Evolutionary conservation across 176 grass and related monocot genomes (phyloP).

Genomic region (Triticum dicoccoides): DNA sequence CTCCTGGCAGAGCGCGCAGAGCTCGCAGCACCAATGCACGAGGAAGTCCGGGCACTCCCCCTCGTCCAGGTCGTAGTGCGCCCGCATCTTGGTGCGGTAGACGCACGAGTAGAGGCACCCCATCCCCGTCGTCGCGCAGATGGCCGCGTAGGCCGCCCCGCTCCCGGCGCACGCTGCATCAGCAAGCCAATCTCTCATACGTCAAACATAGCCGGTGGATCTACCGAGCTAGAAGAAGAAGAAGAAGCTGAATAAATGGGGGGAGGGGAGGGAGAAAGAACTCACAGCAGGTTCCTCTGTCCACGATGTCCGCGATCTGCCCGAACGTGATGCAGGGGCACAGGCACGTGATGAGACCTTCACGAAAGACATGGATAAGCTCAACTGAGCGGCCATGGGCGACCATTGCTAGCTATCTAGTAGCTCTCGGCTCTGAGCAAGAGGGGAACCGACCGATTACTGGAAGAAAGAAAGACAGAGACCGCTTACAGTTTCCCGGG

Average conservation of each 20-base stretch:
- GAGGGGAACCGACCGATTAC: background rate
- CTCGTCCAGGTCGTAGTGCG: conserved; percentile 65
- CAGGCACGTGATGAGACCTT: conserved; percentile 76
- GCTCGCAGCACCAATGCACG: conserved; percentile 83
- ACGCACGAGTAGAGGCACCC: conserved; percentile 88
- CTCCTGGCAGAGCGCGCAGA: conserved; percentile 80
- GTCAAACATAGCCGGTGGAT: background rate
- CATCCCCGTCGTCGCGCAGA: conserved; percentile 33
- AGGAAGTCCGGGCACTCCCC: conserved; percentile 76
- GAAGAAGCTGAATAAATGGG: background rate
- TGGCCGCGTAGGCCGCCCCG: conserved; percentile 43
- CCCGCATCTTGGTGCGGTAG: conserved; percentile 73
- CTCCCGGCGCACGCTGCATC: conserved; percentile 55
- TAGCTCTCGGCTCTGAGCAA: background rate
- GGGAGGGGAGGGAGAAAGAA: background rate
- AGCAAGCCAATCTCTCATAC: background rate
- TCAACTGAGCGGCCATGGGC: background rate
- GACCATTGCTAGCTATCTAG: background rate
- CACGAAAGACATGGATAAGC: background rate
- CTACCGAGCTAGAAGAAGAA: background rate
- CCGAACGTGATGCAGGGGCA: conserved; percentile 96
- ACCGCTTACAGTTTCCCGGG: conserved; percentile 75
- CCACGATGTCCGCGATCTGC: conserved; percentile 84
- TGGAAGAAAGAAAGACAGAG: background rate
- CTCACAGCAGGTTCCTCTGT: conserved; percentile 76